A percentile compares a stretch with the other conserved stretches of the same genome.
Evolutionary conservation across 2,329 filamentous ascomycete species (phyloP).

Genomic region (Diaporthe amygdali): DNA sequence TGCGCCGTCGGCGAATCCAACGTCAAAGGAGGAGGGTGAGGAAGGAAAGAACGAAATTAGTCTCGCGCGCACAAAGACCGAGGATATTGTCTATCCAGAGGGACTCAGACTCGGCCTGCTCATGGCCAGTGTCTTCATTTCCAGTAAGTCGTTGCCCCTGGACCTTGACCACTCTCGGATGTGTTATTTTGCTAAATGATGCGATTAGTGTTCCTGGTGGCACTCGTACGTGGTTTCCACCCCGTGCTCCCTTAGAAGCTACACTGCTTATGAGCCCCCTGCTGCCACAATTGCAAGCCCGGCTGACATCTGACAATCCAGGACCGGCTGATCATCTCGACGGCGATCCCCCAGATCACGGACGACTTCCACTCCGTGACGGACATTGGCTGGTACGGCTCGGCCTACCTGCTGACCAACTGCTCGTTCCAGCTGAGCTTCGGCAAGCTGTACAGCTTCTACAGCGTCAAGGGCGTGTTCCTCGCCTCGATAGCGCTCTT

Average conservation of each 20-base stretch:
- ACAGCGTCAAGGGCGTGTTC: conserved; percentile 39
- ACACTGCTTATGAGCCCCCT: background rate
- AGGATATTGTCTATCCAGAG: conserved; percentile 38
- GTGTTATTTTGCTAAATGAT: background rate
- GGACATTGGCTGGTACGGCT: conserved; percentile 46
- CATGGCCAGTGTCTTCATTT: conserved; percentile 39
- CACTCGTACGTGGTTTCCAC: conserved; percentile 32
- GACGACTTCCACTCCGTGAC: conserved; percentile 43
- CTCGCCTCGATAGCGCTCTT: conserved; percentile 39
- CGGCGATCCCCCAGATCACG: conserved; percentile 45
- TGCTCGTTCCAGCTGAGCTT: conserved; percentile 46
- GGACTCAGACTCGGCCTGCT: conserved; percentile 39
- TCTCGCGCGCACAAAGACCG: conserved; percentile 29
- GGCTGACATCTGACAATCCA: background rate
- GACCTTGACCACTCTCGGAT: background rate
- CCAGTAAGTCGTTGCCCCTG: conserved; percentile 18
- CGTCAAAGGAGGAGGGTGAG: background rate
- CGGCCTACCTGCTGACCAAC: conserved; percentile 42
- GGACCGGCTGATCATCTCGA: conserved; percentile 43
- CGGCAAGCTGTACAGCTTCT: conserved; percentile 46
- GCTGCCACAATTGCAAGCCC: background rate
- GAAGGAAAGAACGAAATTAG: conserved; percentile 10
- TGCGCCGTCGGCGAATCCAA: background rate
- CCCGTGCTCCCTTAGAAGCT: no score
- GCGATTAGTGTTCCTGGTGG: conserved; percentile 41